phyloP scores from a whole-genome alignment of 75 land plant genomes.

The Pinus taeda region DNA sequence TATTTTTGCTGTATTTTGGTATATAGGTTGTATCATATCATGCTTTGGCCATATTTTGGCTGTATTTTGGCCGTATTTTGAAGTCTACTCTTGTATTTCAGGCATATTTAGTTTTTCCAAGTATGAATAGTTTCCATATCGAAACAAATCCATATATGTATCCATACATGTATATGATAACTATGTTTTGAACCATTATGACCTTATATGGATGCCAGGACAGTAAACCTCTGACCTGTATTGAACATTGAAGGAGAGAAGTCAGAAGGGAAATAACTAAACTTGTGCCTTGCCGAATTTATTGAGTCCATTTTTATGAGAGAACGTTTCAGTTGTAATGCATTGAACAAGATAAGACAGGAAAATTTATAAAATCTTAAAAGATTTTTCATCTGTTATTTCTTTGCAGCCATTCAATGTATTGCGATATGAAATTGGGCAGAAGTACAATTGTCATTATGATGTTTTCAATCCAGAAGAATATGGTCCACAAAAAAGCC shows the following conservation, averaged over 20 bases:
- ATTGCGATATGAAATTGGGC: conserved; percentile 89
- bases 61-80: no score
- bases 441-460: conserved; percentile 89
- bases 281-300: background rate
- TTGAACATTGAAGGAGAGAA: background rate
- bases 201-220: background rate
- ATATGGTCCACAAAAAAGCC: conserved; percentile 98
- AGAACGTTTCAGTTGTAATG: background rate
- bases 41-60: no score
- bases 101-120: no score
- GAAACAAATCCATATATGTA: no score
- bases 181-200: background rate
- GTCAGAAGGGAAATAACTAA: background rate
- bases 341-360: background rate
- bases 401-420: conserved; percentile 90
- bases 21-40: no score
- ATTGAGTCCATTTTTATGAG: background rate
- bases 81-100: no score
- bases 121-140: no score
- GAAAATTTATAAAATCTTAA: background rate
- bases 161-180: no score
- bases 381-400: background rate
- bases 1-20: no score
- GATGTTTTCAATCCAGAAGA: conserved; percentile 91
- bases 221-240: background rate